Base-by-base conservation (phyloP, 2,329 filamentous ascomycete species). In the Cladosporium velox region DNA sequence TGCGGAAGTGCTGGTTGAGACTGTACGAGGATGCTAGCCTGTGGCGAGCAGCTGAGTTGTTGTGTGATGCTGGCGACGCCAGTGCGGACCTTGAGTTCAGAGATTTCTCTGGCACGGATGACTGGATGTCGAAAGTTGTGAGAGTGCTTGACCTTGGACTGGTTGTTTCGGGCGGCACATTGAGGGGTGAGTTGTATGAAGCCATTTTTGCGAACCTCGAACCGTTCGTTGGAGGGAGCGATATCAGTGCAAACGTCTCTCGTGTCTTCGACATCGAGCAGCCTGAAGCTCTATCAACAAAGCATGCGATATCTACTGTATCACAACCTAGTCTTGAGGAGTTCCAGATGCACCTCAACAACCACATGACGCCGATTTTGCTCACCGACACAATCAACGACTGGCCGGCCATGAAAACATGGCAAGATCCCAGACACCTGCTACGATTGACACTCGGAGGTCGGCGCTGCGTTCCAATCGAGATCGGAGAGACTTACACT, bases 331-430 rank as follows among this genome's bases (percentile, higher is more conserved):
- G 14, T 30, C 67, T 76, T 11, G 66, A 71, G 14, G 65, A 63
- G 0, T 79, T 78, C 28, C 73, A 78, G 54, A 18, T 61, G 7
- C 73, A 76, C 44, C 66, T 77, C 12, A 66, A 71, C 55, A 69
- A 51, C 2, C 28, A 66, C 10, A 69, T 63, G 11, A 70, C 64
- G 18, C 92, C 94, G 0, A 70, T 96, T 4, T 82, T 97, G 11
- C 88, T 98, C 52, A 86, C 85, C 0, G 84, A 85, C 61, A 80
- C 89, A 1, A 83, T 91, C 2, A 77, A 83, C 0, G 79, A 87
- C 70, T 98, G 94, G 94, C 92, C 93, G 0, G 93, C 94, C 0
- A 78, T 90, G n/a, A 82, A 83, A 1, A 86, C 87, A 0, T 99
- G 95, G 95, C 83, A 80, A 10, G 86, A 84, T n/a, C 88, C 89